Evolutionary conservation across 257 asterid genomes (phyloP).

Genomic region (Solanum chmielewskii): DNA sequence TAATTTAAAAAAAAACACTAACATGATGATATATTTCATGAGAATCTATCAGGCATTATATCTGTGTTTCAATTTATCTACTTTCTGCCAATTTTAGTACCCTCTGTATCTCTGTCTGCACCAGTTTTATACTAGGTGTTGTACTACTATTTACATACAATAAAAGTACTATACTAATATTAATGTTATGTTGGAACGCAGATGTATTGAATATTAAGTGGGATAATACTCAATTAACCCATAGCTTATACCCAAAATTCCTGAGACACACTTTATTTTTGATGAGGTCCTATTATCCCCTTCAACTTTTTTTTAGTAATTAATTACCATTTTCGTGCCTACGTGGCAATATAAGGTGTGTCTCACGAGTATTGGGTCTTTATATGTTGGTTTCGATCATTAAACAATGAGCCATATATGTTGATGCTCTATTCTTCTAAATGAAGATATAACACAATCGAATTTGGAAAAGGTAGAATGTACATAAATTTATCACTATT

Average conservation of each 20-base stretch:
- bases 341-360: too few species aligned
- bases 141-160: neutral
- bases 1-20: neutral
- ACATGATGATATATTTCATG: neutral
- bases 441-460: too few species aligned
- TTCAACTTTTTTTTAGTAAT: too few species aligned
- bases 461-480: rapidly evolving
- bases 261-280: too few species aligned
- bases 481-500: rapidly evolving
- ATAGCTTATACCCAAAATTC: too few species aligned
- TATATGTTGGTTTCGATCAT: too few species aligned
- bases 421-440: too few species aligned
- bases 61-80: neutral
- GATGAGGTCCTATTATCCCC: too few species aligned
- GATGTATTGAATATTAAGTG: neutral
- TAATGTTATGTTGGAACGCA: neutral
- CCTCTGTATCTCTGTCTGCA: neutral
- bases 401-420: too few species aligned
- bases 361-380: neutral
- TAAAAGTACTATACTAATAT: neutral
- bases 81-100: neutral
- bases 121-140: neutral
- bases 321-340: too few species aligned
- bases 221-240: too few species aligned
- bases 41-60: neutral